Percentiles rank a stretch among this genome's conserved stretches.
Evolutionary conservation across 495 filamentous ascomycete genomes (phyloP).

Genomic region (Penicillium canariense): DNA sequence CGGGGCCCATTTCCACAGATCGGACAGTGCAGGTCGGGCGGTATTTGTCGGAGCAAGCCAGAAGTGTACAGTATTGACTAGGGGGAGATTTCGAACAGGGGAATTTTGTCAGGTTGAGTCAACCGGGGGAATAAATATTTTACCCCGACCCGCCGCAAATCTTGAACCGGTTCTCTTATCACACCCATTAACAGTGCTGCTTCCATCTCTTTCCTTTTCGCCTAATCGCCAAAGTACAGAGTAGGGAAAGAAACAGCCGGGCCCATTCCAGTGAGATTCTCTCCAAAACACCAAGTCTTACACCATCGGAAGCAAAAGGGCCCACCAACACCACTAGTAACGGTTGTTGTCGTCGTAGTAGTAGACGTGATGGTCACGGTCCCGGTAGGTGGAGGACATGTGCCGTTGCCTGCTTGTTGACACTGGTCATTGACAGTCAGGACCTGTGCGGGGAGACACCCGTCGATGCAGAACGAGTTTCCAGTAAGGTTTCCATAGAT

Average conservation of each 20-base stretch:
- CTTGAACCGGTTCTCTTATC: too few relatives aligned
- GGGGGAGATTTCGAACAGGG: too few relatives aligned
- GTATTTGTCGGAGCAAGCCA: too few relatives aligned
- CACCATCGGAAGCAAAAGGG: conserved; percentile 8
- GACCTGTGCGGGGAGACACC: conserved; percentile 9
- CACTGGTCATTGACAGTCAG: conserved; percentile 15
- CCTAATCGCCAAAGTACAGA: too few relatives aligned
- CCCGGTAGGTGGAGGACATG: conserved; percentile 1
- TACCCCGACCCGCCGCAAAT: too few relatives aligned
- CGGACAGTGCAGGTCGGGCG: too few relatives aligned
- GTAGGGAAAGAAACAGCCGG: too few relatives aligned
- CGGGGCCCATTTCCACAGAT: too few relatives aligned
- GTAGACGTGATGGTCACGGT: not conserved
- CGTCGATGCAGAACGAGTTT: conserved; percentile 17
- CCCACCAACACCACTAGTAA: not conserved
- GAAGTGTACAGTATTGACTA: too few relatives aligned
- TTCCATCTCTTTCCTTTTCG: not conserved
- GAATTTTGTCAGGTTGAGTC: too few relatives aligned
- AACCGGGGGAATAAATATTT: too few relatives aligned
- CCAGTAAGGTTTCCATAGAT: conserved; percentile 18
- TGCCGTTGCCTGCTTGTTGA: not conserved
- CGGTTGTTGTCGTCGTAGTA: not conserved
- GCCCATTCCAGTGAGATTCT: not conserved
- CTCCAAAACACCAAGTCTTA: conserved; percentile 13
- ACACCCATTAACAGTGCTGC: too few relatives aligned